Evolutionary conservation across 495 filamentous ascomycete species (phyloP), one percentile per base, ranked within the genome.

Genomic region (Paragyromitra xinjiangensis): DNA sequence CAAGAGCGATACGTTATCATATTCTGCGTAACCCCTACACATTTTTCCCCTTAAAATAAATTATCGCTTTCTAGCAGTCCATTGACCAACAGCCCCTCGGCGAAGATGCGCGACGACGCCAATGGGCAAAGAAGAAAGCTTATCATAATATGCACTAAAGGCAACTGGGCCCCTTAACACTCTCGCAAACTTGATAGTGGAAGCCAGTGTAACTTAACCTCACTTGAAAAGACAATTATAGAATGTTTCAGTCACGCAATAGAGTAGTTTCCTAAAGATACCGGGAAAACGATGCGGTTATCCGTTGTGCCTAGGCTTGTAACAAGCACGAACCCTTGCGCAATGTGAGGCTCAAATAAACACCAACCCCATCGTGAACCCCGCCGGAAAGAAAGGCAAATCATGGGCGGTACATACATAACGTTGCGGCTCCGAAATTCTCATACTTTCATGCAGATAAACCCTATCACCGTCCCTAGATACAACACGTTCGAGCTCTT

Each of bases 271-370:
- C 3, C 16, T 11, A 58, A 26, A 48, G 42, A 16, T 59, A 70
- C 50, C 40, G 56, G 22, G 29, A 45, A 62, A 51, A 39, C 40
- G 42, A 22, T 42, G 55, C 68, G n/a, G 51, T 44, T 50, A 34
- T 56, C 51, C n/a, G 61, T 64, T 39, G 61, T 56, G 69, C 29
- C 69, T 6, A 55, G 44, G 45, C 26, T 16, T 26, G 9, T 4
- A 34, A 45, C 14, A 26, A 3, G 14, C 51, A 19, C 39, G 37
- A 55, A 56, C 63, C 71, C 71, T 59, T 73, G 51, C 50, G 64
- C 51, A 45, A 44, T 66, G 44, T 74, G 71, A 74, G 71, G 71
- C 71, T 74, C 71, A 74, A 74, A 74, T 74, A 74, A 74, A 73
- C 61, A 64, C 53, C 62, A 11, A 34, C 29, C 29, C 29, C 29